A percentile compares a stretch with the other conserved stretches of the same genome.
Evolutionary conservation across 1,284 basidiomycete genomes (phyloP).

Genomic region (Pseudozyma tsukubaensis): DNA sequence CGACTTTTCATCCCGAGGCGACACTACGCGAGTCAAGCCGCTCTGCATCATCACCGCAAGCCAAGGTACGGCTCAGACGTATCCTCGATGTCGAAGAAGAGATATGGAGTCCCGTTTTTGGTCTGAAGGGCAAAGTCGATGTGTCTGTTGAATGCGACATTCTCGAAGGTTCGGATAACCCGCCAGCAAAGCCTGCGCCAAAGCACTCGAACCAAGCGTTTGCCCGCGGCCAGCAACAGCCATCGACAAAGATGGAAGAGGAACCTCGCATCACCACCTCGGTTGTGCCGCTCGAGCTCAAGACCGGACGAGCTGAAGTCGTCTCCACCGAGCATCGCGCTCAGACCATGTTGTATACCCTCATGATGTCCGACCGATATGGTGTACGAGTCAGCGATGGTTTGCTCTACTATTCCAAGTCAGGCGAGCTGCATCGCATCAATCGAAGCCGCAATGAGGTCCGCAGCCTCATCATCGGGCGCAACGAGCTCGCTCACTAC

Average conservation of each 20-base stretch:
- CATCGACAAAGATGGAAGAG: neutral
- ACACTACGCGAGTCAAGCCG: slow-evolving; percentile 25
- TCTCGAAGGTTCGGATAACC: slow-evolving; percentile 51
- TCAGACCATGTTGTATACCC: slow-evolving; percentile 96
- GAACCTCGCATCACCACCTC: slow-evolving; percentile 20
- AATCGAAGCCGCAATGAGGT: slow-evolving; percentile 82
- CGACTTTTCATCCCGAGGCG: slow-evolving; percentile 40
- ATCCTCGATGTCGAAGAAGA: slow-evolving; percentile 88
- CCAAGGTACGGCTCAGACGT: slow-evolving; percentile 42
- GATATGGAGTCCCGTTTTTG: slow-evolving; percentile 94
- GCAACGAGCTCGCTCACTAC: slow-evolving; percentile 87
- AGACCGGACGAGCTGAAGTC: slow-evolving; percentile 82
- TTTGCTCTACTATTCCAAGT: slow-evolving; percentile 92
- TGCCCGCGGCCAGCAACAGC: slow-evolving; percentile 9
- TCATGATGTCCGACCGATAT: slow-evolving; percentile 90
- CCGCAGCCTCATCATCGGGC: slow-evolving; percentile 80
- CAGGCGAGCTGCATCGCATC: slow-evolving; percentile 85
- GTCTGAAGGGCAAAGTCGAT: slow-evolving; percentile 95
- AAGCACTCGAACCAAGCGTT: slow-evolving; percentile 11
- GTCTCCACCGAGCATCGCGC: slow-evolving; percentile 85
- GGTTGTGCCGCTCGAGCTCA: slow-evolving; percentile 88
- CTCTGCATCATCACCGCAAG: neutral
- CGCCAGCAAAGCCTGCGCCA: neutral
- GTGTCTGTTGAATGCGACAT: slow-evolving; percentile 78
- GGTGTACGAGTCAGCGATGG: slow-evolving; percentile 75